Conservation (phyloP, 257 asterid species). For the Solanum verrucosum region DNA sequence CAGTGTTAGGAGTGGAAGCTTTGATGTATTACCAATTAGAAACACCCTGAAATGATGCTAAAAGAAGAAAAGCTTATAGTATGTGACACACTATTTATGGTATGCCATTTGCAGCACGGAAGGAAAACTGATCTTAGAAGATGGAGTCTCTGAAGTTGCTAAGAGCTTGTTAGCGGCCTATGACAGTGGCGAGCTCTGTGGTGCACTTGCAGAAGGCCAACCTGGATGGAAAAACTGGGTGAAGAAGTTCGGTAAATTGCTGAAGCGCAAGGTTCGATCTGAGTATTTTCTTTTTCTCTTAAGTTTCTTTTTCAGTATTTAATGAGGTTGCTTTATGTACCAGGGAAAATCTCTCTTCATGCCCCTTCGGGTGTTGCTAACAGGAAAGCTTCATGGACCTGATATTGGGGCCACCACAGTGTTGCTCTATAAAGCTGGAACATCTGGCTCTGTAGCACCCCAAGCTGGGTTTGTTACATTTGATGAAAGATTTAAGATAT, state of each 20-base stretch:
- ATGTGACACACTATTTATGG: background rate
- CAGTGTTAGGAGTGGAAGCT: background rate
- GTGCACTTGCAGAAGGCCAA: constrained; percentile 73
- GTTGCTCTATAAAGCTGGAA: constrained; percentile 65
- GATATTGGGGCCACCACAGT: constrained; percentile 70
- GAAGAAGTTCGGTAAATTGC: constrained; percentile 74
- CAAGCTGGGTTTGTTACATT: constrained; percentile 42
- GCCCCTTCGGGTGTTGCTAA: constrained; percentile 84
- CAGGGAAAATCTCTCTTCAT: constrained; percentile 94
- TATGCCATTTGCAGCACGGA: constrained; percentile 48
- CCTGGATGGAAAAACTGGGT: constrained; percentile 89
- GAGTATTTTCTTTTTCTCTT: background rate
- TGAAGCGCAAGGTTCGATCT: constrained; percentile 70
- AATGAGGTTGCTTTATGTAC: background rate
- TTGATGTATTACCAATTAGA: background rate
- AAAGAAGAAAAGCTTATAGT: background rate
- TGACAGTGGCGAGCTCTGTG: constrained; percentile 61
- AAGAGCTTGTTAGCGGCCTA: constrained; percentile 60
- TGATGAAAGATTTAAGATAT: constrained; percentile 53
- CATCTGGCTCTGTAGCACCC: constrained; percentile 36
- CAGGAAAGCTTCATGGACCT: constrained; percentile 94
- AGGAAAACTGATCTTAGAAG: constrained; percentile 57
- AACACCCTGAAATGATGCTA: background rate
- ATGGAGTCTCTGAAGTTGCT: constrained; percentile 69
- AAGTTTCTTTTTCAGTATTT: background rate